Evolutionary conservation across 805 yeast species (phyloP).

Genomic region (Candida awuae): DNA sequence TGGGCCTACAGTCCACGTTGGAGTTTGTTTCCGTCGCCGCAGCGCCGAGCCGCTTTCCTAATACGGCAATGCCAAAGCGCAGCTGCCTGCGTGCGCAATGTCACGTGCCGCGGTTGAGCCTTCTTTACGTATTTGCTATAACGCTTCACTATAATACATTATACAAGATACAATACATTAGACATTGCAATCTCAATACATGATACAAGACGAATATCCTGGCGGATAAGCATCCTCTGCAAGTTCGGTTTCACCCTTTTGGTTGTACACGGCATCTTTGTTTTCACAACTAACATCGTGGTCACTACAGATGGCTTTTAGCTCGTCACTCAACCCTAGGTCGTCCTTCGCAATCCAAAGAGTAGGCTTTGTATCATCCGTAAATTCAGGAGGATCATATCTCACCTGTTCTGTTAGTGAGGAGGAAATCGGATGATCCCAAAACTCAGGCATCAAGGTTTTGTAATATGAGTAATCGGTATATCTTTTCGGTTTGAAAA

Average conservation of each 20-base stretch:
- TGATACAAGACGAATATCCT: conserved; percentile 43
- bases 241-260: conserved; percentile 45
- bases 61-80: no score
- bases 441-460: conserved; percentile 32
- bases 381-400: conserved; percentile 50
- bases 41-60: no score
- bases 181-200: conserved; percentile 6
- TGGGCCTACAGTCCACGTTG: no score
- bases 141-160: no score
- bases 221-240: conserved; percentile 57
- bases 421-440: conserved; percentile 15
- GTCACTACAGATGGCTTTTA: conserved; percentile 43
- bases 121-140: no score
- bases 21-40: no score
- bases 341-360: conserved; percentile 68
- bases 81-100: background rate
- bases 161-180: background rate
- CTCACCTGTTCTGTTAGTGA: conserved; percentile 10
- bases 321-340: conserved; percentile 56
- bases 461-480: conserved; percentile 24
- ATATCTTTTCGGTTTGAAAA: conserved; percentile 25
- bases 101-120: conserved; percentile 2
- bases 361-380: conserved; percentile 44
- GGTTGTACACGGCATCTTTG: conserved; percentile 49
- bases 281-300: conserved; percentile 50